phyloP scores from a whole-genome alignment of 1,284 basidiomycete species.

The Microbotryum silenes-acaulis region DNA sequence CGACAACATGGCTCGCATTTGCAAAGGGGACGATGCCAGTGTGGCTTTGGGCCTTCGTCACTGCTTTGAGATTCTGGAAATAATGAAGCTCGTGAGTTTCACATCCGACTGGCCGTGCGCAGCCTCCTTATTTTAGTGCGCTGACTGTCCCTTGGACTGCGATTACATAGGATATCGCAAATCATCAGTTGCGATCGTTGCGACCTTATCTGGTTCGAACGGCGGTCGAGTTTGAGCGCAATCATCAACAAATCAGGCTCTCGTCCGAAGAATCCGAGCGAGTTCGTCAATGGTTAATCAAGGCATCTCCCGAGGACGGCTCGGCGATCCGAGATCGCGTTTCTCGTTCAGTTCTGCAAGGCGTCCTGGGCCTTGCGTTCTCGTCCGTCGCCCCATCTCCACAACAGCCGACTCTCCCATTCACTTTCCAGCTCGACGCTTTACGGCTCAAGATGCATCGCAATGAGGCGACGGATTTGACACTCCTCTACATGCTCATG shows the following conservation, averaged over 20 bases:
- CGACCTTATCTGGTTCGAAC: conserved; percentile 75
- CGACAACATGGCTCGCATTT: conserved; percentile 65
- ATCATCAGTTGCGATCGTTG: conserved; percentile 82
- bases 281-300: conserved; percentile 6
- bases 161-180: conserved; percentile 70
- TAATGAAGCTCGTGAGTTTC: conserved; percentile 80
- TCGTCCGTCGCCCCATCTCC: conserved; percentile 34
- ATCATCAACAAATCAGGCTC: conserved; percentile 45
- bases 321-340: conserved; percentile 34
- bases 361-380: conserved; percentile 58
- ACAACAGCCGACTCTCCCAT: conserved; percentile 51
- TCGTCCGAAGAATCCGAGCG: conserved; percentile 22
- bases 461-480: conserved; percentile 65
- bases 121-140: neutral
- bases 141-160: conserved; percentile 15
- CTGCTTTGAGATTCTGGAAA: conserved; percentile 84
- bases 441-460: conserved; percentile 61
- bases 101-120: neutral
- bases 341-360: conserved; percentile 52
- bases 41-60: conserved; percentile 68
- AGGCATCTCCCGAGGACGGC: conserved; percentile 7
- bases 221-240: conserved; percentile 70
- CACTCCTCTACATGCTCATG: conserved; percentile 68
- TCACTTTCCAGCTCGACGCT: conserved; percentile 76
- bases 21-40: conserved; percentile 51